Conservation (phyloP, 2,329 filamentous ascomycete species). For the Pseudofabraea citricarpa region DNA sequence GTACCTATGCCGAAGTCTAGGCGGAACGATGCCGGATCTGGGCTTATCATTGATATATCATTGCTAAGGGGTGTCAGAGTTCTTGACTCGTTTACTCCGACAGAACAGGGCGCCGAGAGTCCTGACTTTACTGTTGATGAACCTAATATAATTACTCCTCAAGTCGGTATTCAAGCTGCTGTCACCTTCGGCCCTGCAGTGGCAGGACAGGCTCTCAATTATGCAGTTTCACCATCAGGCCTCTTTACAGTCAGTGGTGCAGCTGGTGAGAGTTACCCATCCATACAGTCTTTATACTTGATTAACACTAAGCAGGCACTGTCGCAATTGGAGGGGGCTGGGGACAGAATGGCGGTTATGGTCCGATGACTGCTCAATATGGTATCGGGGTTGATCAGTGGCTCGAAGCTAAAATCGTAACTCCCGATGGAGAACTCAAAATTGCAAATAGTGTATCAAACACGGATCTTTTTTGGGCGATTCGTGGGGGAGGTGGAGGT, state of each 20-base stretch:
- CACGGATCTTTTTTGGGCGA: slow-evolving; percentile 40
- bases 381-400: slow-evolving; percentile 43
- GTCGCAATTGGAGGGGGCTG: slow-evolving; percentile 32
- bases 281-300: neutral
- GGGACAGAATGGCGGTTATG: slow-evolving; percentile 47
- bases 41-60: neutral
- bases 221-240: neutral
- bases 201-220: neutral
- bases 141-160: neutral
- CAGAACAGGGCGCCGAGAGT: neutral
- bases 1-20: too few relatives aligned
- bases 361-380: slow-evolving; percentile 45
- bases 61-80: neutral
- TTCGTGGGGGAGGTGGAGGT: slow-evolving; percentile 31
- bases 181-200: slow-evolving; percentile 2
- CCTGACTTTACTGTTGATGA: neutral
- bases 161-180: neutral
- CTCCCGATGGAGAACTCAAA: slow-evolving; percentile 43
- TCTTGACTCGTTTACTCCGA: neutral
- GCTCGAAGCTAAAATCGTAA: slow-evolving; percentile 34
- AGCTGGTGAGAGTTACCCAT: neutral
- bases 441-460: slow-evolving; percentile 37
- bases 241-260: slow-evolving; percentile 1
- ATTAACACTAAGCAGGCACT: neutral
- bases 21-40: slow-evolving; percentile 1